These are phyloP conservation scores for Oidiodendron maius DNA, from an alignment of 495 filamentous ascomycete genomes.

Conservation along the genomic window DNA sequence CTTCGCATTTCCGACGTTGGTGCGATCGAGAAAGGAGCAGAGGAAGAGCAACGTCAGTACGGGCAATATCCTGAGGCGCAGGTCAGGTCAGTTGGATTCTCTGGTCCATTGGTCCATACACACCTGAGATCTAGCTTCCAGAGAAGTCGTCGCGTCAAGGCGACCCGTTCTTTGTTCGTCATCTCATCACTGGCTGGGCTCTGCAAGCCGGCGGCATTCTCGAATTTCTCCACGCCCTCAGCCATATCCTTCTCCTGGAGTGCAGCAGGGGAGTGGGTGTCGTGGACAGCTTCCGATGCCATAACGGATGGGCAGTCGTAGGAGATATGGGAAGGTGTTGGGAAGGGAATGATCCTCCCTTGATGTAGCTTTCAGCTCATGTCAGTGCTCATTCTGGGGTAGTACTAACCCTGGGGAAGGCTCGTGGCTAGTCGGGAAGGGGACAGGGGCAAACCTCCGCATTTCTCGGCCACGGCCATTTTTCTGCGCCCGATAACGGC, in stretches of 20 bases:
- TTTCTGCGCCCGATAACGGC: no score
- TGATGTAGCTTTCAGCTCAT: no score
- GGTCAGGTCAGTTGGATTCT: neutral
- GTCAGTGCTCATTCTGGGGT: no score
- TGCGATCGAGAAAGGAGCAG: constrained; percentile 76
- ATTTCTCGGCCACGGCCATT: no score
- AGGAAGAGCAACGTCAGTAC: constrained; percentile 67
- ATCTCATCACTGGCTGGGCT: neutral
- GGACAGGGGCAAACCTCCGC: no score
- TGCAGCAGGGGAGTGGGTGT: neutral
- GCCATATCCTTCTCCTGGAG: neutral
- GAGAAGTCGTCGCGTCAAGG: constrained; percentile 37
- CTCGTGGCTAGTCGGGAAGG: no score
- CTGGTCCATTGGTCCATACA: constrained; percentile 1
- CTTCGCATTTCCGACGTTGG: constrained; percentile 85
- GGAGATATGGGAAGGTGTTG: no score
- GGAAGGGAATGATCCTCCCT: no score
- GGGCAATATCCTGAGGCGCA: constrained; percentile 36
- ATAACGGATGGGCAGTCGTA: no score
- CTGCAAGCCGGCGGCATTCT: neutral
- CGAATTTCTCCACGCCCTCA: neutral
- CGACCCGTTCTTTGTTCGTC: constrained; percentile 11
- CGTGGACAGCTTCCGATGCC: no score
- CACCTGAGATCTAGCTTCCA: constrained; percentile 51
- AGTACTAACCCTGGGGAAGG: no score